Evolutionary conservation across 2,329 filamentous ascomycete species (phyloP).

Genomic region (Pseudogymnoascus verrucosus): DNA sequence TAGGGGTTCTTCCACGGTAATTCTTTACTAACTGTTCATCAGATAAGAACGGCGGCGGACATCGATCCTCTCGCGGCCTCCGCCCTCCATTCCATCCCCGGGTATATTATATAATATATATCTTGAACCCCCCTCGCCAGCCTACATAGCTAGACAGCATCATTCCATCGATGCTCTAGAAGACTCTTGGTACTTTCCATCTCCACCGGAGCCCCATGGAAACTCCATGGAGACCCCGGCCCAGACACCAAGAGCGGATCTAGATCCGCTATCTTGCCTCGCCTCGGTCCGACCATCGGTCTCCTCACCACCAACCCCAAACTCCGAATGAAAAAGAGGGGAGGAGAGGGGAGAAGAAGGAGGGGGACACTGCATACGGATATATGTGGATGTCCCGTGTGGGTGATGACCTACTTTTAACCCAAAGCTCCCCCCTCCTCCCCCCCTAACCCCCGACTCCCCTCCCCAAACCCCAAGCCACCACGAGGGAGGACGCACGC

Average conservation of each 20-base stretch:
- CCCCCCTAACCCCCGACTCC: neutral
- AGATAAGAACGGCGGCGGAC: neutral
- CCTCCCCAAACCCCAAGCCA: neutral
- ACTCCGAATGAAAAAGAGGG: neutral
- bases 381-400: neutral
- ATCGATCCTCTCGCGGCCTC: neutral
- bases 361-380: neutral
- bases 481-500: neutral
- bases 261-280: neutral
- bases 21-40: neutral
- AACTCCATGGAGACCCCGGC: neutral
- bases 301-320: neutral
- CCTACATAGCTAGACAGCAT: neutral
- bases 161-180: neutral
- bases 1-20: neutral
- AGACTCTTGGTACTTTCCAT: neutral
- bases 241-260: neutral
- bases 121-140: neutral
- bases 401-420: neutral
- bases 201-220: neutral
- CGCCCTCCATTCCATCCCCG: neutral
- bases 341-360: neutral
- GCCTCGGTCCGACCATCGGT: slow-evolving; percentile 1
- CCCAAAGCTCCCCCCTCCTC: neutral
- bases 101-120: neutral